Base-by-base conservation (phyloP, 2,329 filamentous ascomycete genomes). In the Phoma sp. region DNA sequence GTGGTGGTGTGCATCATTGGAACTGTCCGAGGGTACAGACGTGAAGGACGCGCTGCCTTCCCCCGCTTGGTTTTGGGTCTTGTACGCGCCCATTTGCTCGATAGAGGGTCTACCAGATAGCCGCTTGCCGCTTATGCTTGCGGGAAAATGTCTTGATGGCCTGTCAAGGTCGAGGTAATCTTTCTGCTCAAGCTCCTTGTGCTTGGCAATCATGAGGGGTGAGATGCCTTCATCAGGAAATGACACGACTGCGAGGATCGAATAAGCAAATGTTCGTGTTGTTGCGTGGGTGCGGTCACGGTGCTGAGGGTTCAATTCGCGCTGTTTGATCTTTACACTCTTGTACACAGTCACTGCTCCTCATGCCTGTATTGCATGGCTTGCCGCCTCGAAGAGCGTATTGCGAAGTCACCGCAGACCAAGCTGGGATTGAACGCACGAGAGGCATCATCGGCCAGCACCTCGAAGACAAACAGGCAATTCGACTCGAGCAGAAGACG, bases 161-260 rank as follows among this genome's bases (percentile, higher is more conserved):
- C 76, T 73, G 37, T 77, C 77, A 40, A 78, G 69, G 35, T 74
- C 70, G 43, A 77, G 69, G 19, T 75, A 73, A 27, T 80, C 77
- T 47, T 70, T 70, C 19, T 75, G 72, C n/a, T 80, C 77, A 38
- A 76, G 62, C 22, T 77, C 76, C 57, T 81, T 81, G 54, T 77
- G 72, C 48, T 75, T 77, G 22, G 74, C 79, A 24, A 77, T 74
- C 57, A 81, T 75, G 57, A 80, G 62, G 33, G 80, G 79, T 21
- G 80, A 81, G 41, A 80, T 79, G 41, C 72, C 74, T 40, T 81
- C 79, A 27, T 78, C 72, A 45, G 76, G 77, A 60, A 81, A 81
- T 4, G 78, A 77, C 31, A 81, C 79, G 56, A 76, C 80, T 81
- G 61, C 49, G 46, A 45, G 33, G 27, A 43, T 37, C 36, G 48